These are phyloP conservation scores for Didymella pomorum DNA, from an alignment of 2,329 filamentous ascomycete genomes.

Conservation along the genomic window DNA sequence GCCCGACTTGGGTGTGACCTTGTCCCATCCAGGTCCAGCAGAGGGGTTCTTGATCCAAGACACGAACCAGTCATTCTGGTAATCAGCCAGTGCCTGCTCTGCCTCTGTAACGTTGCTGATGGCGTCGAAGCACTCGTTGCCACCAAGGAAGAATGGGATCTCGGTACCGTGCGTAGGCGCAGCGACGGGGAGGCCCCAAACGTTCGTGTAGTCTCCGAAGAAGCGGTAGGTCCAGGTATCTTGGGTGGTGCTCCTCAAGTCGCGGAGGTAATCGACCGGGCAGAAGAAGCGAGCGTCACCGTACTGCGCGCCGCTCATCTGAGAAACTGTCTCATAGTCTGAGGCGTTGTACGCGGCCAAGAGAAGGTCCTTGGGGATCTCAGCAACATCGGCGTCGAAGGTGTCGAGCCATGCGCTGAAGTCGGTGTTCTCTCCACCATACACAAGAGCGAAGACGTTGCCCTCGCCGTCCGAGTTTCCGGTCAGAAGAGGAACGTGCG, in stretches of 20 bases:
- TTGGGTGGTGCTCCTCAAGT: slow-evolving; percentile 51
- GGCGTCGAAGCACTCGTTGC: slow-evolving; percentile 54
- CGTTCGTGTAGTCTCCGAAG: slow-evolving; percentile 55
- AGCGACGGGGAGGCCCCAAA: slow-evolving; percentile 42
- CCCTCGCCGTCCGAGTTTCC: slow-evolving; percentile 41
- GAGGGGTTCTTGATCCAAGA: slow-evolving; percentile 56
- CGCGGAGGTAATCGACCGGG: slow-evolving; percentile 45
- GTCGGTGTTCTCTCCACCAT: slow-evolving; percentile 40
- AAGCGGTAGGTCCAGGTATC: slow-evolving; percentile 57
- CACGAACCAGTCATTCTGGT: slow-evolving; percentile 55
- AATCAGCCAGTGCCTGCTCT: slow-evolving; percentile 55
- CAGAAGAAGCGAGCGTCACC: slow-evolving; percentile 60
- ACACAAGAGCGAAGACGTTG: slow-evolving; percentile 36
- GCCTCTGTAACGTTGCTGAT: slow-evolving; percentile 48
- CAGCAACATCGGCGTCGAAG: slow-evolving; percentile 53
- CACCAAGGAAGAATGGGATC: slow-evolving; percentile 58
- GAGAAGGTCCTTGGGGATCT: slow-evolving; percentile 48
- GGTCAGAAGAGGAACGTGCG: slow-evolving; percentile 37
- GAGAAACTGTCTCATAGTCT: slow-evolving; percentile 50
- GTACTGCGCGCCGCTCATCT: slow-evolving; percentile 54
- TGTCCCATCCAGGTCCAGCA: slow-evolving; percentile 54
- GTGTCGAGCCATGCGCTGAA: slow-evolving; percentile 56
- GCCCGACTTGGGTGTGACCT: slow-evolving; percentile 41
- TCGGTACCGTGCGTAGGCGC: slow-evolving; percentile 54
- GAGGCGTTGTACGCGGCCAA: slow-evolving; percentile 47